Base-by-base conservation (phyloP, 805 yeast genomes). In the Yarrowia sp. region DNA sequence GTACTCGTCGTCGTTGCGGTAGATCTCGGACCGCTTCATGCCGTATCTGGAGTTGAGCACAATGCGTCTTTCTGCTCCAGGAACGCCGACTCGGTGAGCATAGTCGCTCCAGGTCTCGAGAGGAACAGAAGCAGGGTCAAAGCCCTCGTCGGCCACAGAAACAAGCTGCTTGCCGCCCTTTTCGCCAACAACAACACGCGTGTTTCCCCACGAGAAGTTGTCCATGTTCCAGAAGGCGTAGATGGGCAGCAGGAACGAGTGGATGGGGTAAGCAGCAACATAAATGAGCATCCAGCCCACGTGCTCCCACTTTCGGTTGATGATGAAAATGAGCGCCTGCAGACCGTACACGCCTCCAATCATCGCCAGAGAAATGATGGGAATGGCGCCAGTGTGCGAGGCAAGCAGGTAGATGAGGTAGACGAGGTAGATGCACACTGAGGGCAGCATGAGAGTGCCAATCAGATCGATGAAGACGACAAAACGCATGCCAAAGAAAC, bases 171-270 rank as follows among this genome's bases (percentile, higher is more conserved):
- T 78, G 42, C 83, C 84, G 65, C 79, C 81, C 65, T 77, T 78
- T 56, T 79, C 85, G 18, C 82, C 85, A 6, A 78, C 77, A 29
- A 83, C 82, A 14, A 78, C 72, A 70, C 87, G 80, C 8, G 87
- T 83, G 65, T 82, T 84, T 68, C 87, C 87, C 87, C 87, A 83
- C 65, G 82, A 73, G 71, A 83, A 83, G 70, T 83, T 83, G 68
- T 83, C 87, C 75, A 82, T 83, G 66, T 84, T 81, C 87, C 87
- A 83, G 73, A 76, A 83, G 3, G 87, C 79, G 70, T 83, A 83
- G 42, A 78, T 73, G 5, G 87, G 87, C 63, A 83, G 75, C 24
- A 83, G 79, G 70, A 83, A 82, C 66, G 84, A 83, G 78, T 85
- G 84, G 65, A 83, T 73, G 9, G 87, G 87, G 67, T 82, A 81